These are phyloP conservation scores for Talaromyces adpressus DNA, from an alignment of 495 filamentous ascomycete genomes.

Conservation along the genomic window DNA sequence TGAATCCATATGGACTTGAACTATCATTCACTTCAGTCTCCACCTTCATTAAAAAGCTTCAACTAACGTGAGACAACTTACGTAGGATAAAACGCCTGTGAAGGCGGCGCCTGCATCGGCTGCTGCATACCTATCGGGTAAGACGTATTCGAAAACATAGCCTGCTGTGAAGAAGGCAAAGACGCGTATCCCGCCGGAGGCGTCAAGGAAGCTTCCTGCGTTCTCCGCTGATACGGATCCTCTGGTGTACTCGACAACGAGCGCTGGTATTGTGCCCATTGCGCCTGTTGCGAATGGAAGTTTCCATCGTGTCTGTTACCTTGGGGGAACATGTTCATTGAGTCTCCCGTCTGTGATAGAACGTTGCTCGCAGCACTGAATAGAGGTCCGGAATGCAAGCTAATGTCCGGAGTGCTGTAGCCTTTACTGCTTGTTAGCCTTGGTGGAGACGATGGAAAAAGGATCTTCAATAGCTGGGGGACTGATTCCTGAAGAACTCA, in stretches of 20 bases:
- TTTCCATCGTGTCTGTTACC: conserved; percentile 3
- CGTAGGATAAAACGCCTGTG: conserved; percentile 9
- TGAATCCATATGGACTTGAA: conserved; percentile 10
- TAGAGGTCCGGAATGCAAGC: not conserved
- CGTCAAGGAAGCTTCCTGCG: conserved; percentile 5
- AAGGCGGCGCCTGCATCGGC: not conserved
- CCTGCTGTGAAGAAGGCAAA: conserved; percentile 7
- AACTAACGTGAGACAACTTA: not conserved
- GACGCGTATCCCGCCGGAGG: not conserved
- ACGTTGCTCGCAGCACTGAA: conserved; percentile 1
- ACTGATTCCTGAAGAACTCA: not conserved
- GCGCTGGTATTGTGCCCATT: conserved; percentile 9
- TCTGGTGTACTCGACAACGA: conserved; percentile 6
- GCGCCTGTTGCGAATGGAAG: conserved; percentile 2
- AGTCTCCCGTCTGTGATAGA: not conserved
- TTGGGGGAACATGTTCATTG: conserved; percentile 9
- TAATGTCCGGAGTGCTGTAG: conserved; percentile 3
- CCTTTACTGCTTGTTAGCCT: not conserved
- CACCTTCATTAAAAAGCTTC: not conserved
- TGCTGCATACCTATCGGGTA: conserved; percentile 5
- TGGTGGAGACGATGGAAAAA: not conserved
- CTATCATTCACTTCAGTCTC: not conserved
- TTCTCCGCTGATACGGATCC: conserved; percentile 4
- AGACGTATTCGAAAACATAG: conserved; percentile 6
- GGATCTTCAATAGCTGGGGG: not conserved